Evolutionary conservation across 2,329 filamentous ascomycete species (phyloP), one percentile per base, ranked within the genome.

Genomic region (Pseudocercospora fijiensis): DNA sequence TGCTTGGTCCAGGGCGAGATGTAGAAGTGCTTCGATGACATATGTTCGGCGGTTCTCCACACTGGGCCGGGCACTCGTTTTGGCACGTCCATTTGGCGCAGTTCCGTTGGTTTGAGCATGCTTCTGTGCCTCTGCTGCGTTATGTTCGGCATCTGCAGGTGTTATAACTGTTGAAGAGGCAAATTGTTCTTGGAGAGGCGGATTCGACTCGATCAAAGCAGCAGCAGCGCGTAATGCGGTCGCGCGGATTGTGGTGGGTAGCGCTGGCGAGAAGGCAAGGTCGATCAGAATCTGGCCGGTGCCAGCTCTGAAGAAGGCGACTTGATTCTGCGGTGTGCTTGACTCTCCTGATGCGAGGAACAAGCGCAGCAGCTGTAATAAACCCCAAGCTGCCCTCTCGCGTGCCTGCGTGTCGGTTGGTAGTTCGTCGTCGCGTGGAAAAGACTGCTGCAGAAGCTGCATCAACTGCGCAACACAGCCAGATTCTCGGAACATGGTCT

Each of bases 311-410:
- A 90, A 93, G 71, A 96, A 96, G 6, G 91, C 88, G 57, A 84
- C 83, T 77, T 98, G 95, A 72, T 98, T 99, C 67, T 90, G 87
- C 30, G 86, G 80, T 1, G 92, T 96, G 49, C 90, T 90, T 57
- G 88, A 81, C 30, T 91, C 91, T n/a, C 94, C 92, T 41, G 85
- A 84, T 7, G 90, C 85, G 22, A 99, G 82, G 74, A 99, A 97
- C 63, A 98, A 82, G 70, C 92, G 88, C 64, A 97, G 83, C 20
- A 99, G 88, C 43, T 90, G 91, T 55, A 98, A 81, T 47, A 97
- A 83, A 45, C 94, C 95, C 83, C 95, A 97, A 10, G 96, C 83
- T 73, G 97, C 98, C 74, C 95, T 92, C 62, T 95, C 93, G 89
- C 89, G 61, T 90, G 82, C 66, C 79, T 62, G 83, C 81, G 69